Evolutionary conservation across 805 yeast species (phyloP), one percentile per base, ranked within the genome.

Genomic region (Danielozyma ontarioensis): DNA sequence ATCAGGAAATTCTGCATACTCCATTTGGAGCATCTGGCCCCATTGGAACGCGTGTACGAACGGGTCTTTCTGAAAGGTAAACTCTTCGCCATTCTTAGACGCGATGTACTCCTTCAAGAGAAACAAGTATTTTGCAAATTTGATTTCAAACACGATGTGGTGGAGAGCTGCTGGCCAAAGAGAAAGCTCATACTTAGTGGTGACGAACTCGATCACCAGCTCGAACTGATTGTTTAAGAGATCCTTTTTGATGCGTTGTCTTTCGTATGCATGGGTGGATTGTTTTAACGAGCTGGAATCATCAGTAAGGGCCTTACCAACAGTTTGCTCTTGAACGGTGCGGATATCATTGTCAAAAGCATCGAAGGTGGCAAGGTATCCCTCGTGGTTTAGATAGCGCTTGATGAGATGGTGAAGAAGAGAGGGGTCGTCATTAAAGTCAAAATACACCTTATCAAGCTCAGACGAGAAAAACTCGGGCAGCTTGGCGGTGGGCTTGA

Each of bases 311-410:
- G 17, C 14, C n/a, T 24, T 12, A 6, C 14, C 15, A n/a, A n/a
- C n/a, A n/a, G n/a, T 40, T 23, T 50, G 52, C 6, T 28, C 27
- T 5, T 44, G 28, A 25, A 64, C 44, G 10, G 47, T 51, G 8
- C 36, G 36, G 17, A 65, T 41, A 38, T 66, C 72, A 1, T 44
- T 29, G 13, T 50, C 45, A 32, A 64, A 61, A 3, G 67, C 55
- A 19, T 52, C 52, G 18, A 57, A 53, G 0, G 70, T 57, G 3
- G 57, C 56, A 31, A 59, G 44, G 33, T 57, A 62, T 1, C 70
- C 70, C 45, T 65, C 68, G 17, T 61, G 62, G 17, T 54, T 50
- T 32, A 66, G 47, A 37, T 66, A 64, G 3, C 65, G 70, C 35
- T 56, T 54, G 14, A 66, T 62, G 21, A 65, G 43, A 12, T 51